Evolutionary conservation across 441 rosid genomes (phyloP), one percentile per base, ranked within the genome.

Genomic region (Daphne laureola): DNA sequence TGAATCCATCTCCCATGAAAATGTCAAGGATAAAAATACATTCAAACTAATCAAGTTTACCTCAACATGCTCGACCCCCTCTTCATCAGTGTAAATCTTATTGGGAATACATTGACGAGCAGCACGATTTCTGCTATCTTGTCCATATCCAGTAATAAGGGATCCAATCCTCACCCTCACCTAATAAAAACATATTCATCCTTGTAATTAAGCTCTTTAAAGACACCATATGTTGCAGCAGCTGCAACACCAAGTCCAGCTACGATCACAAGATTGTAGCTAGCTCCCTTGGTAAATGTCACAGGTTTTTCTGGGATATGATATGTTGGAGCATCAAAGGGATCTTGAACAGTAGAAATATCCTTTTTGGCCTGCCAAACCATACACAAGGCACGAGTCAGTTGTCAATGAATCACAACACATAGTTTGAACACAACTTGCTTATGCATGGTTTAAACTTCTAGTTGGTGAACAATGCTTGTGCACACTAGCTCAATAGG

Each of bases 101-200:
- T 85, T 79, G 2, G 96, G 95, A 57, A 93, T 90, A 21, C 87
- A 82, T 60, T 93, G 99, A 49, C 99, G 96, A 47, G 97, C 97
- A 54, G 89, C 96, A 45, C 99, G 89, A 68, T 93, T 93, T 68
- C 96, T 80, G 54, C 86, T 84, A 76, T 93, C 99, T 66, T 90
- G 97, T 61, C 97, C 99, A 68, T 87, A 93, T 40, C 99, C 99
- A 15, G 84, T 93, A 63, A 93, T 85, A 8, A 97, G 99, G 14
- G 94, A 79, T 71, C 97, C 97, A 68, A 93, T 90, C 78, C 99
- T 82, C 65, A 85, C 84, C 70, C 95, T 78, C 35, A 93, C 96
- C 98, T 93, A 79, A 59, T 54, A 58, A 9, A 55, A 46, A 62
- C 54, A 77, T 44, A 51, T 38, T 43, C 14, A 44, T 63, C 68